phyloP scores from a whole-genome alignment of 2,329 filamentous ascomycete genomes.

The Dactylellina cionopaga region DNA sequence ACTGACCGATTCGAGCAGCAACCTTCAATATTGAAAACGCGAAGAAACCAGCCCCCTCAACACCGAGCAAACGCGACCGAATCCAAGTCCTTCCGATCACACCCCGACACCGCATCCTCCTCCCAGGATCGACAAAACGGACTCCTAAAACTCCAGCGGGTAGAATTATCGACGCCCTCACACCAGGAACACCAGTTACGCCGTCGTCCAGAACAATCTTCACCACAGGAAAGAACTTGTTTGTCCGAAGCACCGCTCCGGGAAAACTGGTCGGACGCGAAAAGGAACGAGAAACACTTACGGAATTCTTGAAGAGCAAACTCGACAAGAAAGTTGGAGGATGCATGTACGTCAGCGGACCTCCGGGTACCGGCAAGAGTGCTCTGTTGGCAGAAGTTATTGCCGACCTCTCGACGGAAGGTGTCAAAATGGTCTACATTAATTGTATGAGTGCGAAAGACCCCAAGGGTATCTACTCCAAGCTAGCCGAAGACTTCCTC shows the following conservation, averaged over 20 bases:
- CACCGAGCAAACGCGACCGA: slow-evolving; percentile 45
- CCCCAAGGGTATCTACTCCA: slow-evolving; percentile 83
- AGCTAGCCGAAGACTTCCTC: slow-evolving; percentile 74
- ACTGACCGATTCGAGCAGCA: too few species aligned
- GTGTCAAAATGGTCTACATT: slow-evolving; percentile 73
- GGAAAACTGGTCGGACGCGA: slow-evolving; percentile 82
- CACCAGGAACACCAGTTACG: slow-evolving; percentile 46
- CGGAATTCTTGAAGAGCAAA: slow-evolving; percentile 53
- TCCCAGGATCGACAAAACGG: slow-evolving; percentile 30
- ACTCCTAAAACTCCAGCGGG: slow-evolving; percentile 55
- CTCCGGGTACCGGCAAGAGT: slow-evolving; percentile 95
- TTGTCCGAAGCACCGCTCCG: slow-evolving; percentile 80
- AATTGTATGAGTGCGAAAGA: slow-evolving; percentile 98
- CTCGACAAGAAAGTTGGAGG: slow-evolving; percentile 63
- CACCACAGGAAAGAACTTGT: slow-evolving; percentile 85
- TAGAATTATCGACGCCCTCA: slow-evolving; percentile 47
- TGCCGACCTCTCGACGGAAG: slow-evolving; percentile 66
- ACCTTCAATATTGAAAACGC: slow-evolving; percentile 24
- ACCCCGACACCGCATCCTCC: slow-evolving; percentile 40
- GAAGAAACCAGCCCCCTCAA: slow-evolving; percentile 35
- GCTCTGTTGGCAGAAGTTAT: slow-evolving; percentile 87
- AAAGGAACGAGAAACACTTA: slow-evolving; percentile 62
- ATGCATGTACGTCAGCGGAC: slow-evolving; percentile 93
- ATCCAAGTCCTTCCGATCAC: slow-evolving; percentile 55
- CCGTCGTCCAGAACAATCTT: slow-evolving; percentile 73